Conservation (phyloP, 495 filamentous ascomycete genomes). For the Cercophora newfieldiana region DNA sequence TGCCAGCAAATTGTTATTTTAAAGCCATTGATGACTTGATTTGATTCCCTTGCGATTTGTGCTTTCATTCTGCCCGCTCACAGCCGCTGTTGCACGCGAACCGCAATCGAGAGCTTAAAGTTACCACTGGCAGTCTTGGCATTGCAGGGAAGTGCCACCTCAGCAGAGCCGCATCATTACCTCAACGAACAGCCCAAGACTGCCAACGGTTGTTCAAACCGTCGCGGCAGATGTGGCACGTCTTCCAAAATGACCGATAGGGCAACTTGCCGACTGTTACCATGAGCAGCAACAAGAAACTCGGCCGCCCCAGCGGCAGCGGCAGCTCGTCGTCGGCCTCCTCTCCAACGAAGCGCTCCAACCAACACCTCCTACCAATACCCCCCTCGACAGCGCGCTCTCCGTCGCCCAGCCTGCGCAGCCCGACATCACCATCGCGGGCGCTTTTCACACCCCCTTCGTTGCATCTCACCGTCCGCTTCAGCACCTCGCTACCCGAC, state of each 20-base stretch:
- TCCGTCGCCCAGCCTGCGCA: conserved; percentile 10
- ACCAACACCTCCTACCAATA: conserved; percentile 9
- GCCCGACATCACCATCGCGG: conserved; percentile 11
- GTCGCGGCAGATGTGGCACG: neutral
- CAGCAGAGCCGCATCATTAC: neutral
- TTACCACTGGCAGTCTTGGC: neutral
- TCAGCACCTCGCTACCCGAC: conserved; percentile 81
- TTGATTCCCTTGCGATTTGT: no score
- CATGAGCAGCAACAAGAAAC: neutral
- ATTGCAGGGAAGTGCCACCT: neutral
- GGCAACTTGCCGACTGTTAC: neutral
- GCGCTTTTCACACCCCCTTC: conserved; percentile 32
- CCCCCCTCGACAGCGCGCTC: conserved; percentile 11
- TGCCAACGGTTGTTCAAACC: neutral
- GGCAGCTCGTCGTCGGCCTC: conserved; percentile 22
- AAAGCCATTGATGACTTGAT: no score
- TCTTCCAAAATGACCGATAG: neutral
- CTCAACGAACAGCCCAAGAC: neutral
- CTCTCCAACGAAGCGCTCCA: conserved; percentile 18
- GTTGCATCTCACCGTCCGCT: conserved; percentile 79
- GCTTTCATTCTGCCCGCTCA: no score
- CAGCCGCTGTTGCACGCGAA: neutral
- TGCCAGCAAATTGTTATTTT: no score
- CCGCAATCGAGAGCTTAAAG: neutral
- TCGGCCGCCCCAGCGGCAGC: conserved; percentile 12